phyloP scores from a whole-genome alignment of 75 land plant genomes.

The Adiantum capillusveneris region DNA sequence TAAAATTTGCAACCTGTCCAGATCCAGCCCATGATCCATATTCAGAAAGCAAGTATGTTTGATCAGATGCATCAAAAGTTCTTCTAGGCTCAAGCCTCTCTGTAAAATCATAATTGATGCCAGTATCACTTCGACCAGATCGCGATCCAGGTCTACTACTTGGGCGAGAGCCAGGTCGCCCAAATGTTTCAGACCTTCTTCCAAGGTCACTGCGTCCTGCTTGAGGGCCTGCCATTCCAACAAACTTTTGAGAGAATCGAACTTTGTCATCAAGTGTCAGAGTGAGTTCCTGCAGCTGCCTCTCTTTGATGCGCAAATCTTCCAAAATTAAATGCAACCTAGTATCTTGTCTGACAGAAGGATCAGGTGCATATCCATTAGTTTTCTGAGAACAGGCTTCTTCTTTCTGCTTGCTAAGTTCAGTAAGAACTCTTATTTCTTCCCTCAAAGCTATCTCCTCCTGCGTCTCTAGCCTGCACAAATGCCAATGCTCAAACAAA shows the following conservation, averaged over 20 bases:
- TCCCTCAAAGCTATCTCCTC: conserved; percentile 53
- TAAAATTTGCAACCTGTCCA: not conserved
- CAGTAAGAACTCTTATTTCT: conserved; percentile 46
- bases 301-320: conserved; percentile 21
- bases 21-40: conserved; percentile 1
- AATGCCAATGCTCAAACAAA: no score
- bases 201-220: conserved; percentile 7
- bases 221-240: conserved; percentile 37
- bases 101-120: conserved; percentile 1
- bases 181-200: conserved; percentile 1
- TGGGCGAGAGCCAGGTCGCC: no score
- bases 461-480: conserved; percentile 52
- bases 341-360: no score
- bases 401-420: conserved; percentile 7
- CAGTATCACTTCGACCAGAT: conserved; percentile 14
- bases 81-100: conserved; percentile 41
- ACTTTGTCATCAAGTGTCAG: conserved; percentile 54
- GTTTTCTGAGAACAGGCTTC: conserved; percentile 8
- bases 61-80: no score
- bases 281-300: conserved; percentile 36
- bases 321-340: no score
- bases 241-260: conserved; percentile 36
- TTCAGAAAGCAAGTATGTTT: not conserved
- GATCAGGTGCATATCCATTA: not conserved
- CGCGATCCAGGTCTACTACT: conserved; percentile 27